Evolutionary conservation across 2,329 filamentous ascomycete species (phyloP).

Genomic region (Coniochaeta prunicola): DNA sequence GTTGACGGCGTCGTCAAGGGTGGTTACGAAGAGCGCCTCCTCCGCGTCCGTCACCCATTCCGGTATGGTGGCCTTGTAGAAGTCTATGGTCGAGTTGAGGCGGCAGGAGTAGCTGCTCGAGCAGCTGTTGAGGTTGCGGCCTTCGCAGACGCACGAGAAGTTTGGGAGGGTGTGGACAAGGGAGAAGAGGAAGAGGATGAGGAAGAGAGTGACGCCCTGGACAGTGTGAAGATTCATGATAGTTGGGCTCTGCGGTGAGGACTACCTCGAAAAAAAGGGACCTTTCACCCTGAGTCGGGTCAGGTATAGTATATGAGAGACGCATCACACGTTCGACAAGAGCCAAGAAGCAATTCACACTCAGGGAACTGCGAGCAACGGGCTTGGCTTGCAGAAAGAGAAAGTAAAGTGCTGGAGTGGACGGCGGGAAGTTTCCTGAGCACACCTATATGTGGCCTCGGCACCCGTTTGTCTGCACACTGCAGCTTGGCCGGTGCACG

Average conservation of each 20-base stretch:
- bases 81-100: not conserved
- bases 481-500: not conserved
- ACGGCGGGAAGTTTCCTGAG: not conserved
- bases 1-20: not conserved
- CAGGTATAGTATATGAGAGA: not conserved
- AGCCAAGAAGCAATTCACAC: not conserved
- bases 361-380: not conserved
- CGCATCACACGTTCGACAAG: not conserved
- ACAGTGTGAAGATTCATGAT: not conserved
- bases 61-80: not conserved
- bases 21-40: not conserved
- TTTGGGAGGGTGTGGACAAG: not conserved
- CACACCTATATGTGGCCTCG: not conserved
- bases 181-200: not conserved
- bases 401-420: not conserved
- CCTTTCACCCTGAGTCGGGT: not conserved
- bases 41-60: slow-evolving; percentile 2
- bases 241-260: too few relatives aligned
- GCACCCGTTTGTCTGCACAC: not conserved
- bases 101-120: not conserved
- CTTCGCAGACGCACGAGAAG: slow-evolving; percentile 1
- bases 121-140: not conserved
- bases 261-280: not conserved
- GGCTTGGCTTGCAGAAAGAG: not conserved
- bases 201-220: not conserved